Evolutionary conservation across 108 stramenopile species (phyloP).

Genomic region (Epithemia pelagica): DNA sequence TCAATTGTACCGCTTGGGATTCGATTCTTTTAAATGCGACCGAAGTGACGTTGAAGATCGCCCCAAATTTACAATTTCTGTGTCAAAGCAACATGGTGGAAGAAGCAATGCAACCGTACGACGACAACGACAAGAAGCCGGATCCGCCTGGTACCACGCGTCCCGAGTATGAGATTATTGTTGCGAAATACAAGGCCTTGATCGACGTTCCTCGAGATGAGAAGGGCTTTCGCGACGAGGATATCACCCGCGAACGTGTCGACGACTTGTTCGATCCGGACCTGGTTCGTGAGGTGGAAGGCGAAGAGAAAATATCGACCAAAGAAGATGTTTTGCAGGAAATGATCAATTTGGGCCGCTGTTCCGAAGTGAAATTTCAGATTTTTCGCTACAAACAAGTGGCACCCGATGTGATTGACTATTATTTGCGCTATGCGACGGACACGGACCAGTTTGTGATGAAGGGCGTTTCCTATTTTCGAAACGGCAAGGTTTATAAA

Average conservation of each 20-base stretch:
- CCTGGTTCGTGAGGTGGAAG: not conserved
- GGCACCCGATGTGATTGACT: not conserved
- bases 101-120: not conserved
- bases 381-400: constrained; percentile 1
- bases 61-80: too few species aligned
- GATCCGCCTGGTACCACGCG: not conserved
- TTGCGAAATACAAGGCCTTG: not conserved
- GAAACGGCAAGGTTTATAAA: not conserved
- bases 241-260: not conserved
- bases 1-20: too few species aligned
- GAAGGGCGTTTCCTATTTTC: not conserved
- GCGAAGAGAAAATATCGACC: not conserved
- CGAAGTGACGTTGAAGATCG: too few species aligned
- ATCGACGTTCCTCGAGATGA: not conserved
- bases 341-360: not conserved
- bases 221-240: not conserved
- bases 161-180: not conserved
- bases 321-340: not conserved
- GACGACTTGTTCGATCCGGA: not conserved
- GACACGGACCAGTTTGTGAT: not conserved
- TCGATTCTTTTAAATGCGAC: too few species aligned
- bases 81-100: not conserved
- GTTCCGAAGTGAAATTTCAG: not conserved
- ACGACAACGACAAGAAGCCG: not conserved
- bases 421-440: not conserved